These are phyloP conservation scores for Cyclotella baltica DNA, from an alignment of 108 stramenopile species.

Conservation along the genomic window DNA sequence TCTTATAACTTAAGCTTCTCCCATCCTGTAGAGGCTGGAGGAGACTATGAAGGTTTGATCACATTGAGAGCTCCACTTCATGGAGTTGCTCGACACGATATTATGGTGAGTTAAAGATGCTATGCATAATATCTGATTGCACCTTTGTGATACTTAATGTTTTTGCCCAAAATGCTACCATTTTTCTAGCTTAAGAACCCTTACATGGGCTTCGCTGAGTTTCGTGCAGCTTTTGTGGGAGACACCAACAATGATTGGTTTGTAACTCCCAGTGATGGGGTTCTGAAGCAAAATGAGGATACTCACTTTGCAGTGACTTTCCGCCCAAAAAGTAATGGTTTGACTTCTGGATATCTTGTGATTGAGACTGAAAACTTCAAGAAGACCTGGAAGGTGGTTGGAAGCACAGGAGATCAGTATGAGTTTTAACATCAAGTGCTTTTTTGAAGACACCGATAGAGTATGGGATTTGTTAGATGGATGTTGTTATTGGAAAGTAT, in stretches of 20 bases:
- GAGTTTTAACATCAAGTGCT: too few relatives aligned
- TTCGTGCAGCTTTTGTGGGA: constrained; percentile 76
- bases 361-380: constrained; percentile 87
- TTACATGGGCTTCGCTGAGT: constrained; percentile 91
- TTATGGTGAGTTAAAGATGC: constrained; percentile 48
- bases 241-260: constrained; percentile 69
- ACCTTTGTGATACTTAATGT: not conserved
- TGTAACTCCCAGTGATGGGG: constrained; percentile 71
- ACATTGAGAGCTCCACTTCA: constrained; percentile 58
- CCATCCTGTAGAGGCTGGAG: constrained; percentile 44
- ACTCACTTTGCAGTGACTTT: constrained; percentile 75
- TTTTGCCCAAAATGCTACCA: too few relatives aligned
- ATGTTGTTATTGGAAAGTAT: too few relatives aligned
- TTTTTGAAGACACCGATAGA: too few relatives aligned
- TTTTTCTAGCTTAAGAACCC: constrained; percentile 57
- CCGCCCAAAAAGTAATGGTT: constrained; percentile 66
- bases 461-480: too few relatives aligned
- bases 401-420: constrained; percentile 60
- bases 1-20: constrained; percentile 7
- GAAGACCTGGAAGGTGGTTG: constrained; percentile 83
- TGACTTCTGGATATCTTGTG: constrained; percentile 69
- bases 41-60: constrained; percentile 65
- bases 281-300: constrained; percentile 61
- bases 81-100: constrained; percentile 61
- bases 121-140: not conserved